Conservation (phyloP, 1,139 yeast species). For the Kluyveromyces marxianus region DNA sequence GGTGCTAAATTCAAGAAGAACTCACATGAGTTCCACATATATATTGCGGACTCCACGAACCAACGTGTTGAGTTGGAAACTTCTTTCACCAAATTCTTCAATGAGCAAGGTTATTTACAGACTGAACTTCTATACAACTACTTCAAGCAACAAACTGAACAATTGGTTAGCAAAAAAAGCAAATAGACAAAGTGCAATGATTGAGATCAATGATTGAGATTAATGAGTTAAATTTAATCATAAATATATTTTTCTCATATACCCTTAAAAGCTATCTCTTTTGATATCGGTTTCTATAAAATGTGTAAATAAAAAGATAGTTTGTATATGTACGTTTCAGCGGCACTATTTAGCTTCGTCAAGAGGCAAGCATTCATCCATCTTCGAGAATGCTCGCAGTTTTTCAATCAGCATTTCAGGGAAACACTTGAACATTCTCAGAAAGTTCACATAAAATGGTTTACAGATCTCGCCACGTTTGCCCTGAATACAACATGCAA, state of each 20-base stretch:
- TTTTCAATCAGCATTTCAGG: slow-evolving; percentile 43
- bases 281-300: too few species aligned
- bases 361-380: slow-evolving; percentile 27
- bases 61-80: slow-evolving; percentile 12
- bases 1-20: slow-evolving; percentile 17
- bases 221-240: too few species aligned
- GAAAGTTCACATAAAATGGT: slow-evolving; percentile 56
- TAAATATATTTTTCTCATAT: too few species aligned
- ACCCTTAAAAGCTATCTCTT: too few species aligned
- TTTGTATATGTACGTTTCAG: too few species aligned
- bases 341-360: neutral
- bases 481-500: slow-evolving; percentile 38
- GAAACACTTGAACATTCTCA: slow-evolving; percentile 45
- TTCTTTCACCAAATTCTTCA: slow-evolving; percentile 25
- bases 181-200: slow-evolving; percentile 4
- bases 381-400: slow-evolving; percentile 38
- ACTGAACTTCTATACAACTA: slow-evolving; percentile 20
- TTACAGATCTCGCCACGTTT: slow-evolving; percentile 45
- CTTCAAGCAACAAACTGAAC: slow-evolving; percentile 22
- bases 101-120: slow-evolving; percentile 26
- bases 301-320: too few species aligned
- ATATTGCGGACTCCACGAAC: slow-evolving; percentile 9
- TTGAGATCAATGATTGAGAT: too few species aligned
- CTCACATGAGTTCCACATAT: slow-evolving; percentile 18
- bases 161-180: slow-evolving; percentile 15